A percentile compares a stretch with the other conserved stretches of the same genome.
Evolutionary conservation across 2,329 filamentous ascomycete species (phyloP).

Genomic region (Trichophaea hybrida): DNA sequence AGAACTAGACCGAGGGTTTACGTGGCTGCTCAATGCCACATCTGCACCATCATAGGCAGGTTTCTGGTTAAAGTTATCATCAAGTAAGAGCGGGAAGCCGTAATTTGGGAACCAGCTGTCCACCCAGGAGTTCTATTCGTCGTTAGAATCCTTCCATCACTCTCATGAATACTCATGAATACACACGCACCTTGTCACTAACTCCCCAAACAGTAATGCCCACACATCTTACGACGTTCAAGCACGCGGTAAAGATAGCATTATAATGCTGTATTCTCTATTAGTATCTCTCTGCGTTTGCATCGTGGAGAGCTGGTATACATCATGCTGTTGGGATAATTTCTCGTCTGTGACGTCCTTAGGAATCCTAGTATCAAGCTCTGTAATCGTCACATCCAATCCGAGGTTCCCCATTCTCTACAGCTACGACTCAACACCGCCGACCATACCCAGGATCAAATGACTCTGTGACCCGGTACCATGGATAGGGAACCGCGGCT

Average conservation of each 20-base stretch:
- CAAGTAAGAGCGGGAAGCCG: conserved; percentile 35
- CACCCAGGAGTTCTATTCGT: conserved; percentile 32
- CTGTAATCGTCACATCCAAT: conserved; percentile 46
- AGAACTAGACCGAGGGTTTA: too few relatives aligned
- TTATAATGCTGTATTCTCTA: conserved; percentile 15
- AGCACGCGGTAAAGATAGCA: conserved; percentile 27
- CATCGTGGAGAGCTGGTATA: too few relatives aligned
- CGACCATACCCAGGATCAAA: conserved; percentile 36
- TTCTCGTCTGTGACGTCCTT: conserved; percentile 35
- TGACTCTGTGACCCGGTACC: conserved; percentile 50
- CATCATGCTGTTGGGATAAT: conserved; percentile 34
- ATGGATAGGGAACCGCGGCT: conserved; percentile 37
- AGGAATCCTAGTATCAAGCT: conserved; percentile 44
- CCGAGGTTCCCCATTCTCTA: conserved; percentile 26
- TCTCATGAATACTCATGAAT: background rate
- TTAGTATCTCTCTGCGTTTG: too few relatives aligned
- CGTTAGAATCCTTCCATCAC: background rate
- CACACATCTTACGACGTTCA: conserved; percentile 30
- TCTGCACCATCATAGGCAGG: conserved; percentile 31
- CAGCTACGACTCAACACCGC: conserved; percentile 24
- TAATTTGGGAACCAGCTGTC: conserved; percentile 33
- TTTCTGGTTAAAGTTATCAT: conserved; percentile 34
- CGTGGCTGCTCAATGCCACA: background rate
- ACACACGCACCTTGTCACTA: background rate
- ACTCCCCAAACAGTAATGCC: conserved; percentile 29